Conservation (phyloP, 768 basidiomycete species). For the Paxillus rubicundulus region DNA sequence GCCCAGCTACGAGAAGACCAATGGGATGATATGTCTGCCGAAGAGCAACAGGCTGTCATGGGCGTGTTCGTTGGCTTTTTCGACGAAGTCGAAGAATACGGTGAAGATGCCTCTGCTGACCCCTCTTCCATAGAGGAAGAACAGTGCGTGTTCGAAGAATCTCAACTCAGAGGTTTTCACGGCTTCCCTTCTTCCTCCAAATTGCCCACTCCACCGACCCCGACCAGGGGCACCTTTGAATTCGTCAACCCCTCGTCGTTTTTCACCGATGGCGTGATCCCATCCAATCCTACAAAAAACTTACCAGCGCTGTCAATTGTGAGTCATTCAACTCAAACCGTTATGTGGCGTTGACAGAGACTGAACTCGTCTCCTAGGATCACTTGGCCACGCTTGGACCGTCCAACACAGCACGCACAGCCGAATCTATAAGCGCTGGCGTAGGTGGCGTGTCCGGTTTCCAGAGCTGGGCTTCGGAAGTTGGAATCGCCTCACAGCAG, state of each 20-base stretch:
- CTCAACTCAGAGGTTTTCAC: constrained; percentile 4
- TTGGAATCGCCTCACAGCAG: constrained; percentile 20
- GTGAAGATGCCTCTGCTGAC: constrained; percentile 3
- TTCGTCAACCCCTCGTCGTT: constrained; percentile 30
- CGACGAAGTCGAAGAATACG: constrained; percentile 24
- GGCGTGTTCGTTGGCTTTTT: constrained; percentile 31
- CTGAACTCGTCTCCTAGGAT: constrained; percentile 18
- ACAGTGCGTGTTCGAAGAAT: constrained; percentile 18
- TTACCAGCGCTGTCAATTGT: constrained; percentile 33
- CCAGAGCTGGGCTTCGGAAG: constrained; percentile 35
- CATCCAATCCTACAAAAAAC: constrained; percentile 24
- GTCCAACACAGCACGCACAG: constrained; percentile 21
- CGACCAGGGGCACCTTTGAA: constrained; percentile 20
- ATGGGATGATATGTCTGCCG: constrained; percentile 30
- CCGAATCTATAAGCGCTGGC: constrained; percentile 14
- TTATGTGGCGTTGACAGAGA: neutral
- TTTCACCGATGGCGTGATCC: constrained; percentile 18
- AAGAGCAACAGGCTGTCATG: constrained; percentile 32
- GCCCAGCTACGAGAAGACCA: constrained; percentile 29
- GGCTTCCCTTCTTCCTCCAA: neutral
- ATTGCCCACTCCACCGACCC: constrained; percentile 14
- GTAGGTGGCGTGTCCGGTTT: constrained; percentile 17
- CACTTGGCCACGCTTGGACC: constrained; percentile 28
- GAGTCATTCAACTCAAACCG: constrained; percentile 1
- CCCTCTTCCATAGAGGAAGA: constrained; percentile 20